Conservation (phyloP, 345 rosid genomes). For the Pseudoturritis turrita region DNA sequence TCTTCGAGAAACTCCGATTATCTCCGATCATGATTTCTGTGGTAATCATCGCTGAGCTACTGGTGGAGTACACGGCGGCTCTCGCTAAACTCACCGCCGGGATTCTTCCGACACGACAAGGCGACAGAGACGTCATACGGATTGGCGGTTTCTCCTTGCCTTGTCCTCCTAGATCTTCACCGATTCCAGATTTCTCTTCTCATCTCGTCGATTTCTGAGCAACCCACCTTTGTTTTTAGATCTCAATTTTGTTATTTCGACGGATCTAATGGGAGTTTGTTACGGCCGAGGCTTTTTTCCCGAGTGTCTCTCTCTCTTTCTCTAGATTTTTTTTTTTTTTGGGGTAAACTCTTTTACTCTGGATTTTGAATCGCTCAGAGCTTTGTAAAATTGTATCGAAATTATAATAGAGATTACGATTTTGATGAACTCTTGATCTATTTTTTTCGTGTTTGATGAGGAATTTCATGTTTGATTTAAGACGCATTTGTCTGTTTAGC, state of each 20-base stretch:
- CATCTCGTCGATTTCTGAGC: slow-evolving; percentile 29
- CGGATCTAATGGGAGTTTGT: neutral
- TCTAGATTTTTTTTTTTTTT: neutral
- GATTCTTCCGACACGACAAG: slow-evolving; percentile 30
- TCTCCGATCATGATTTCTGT: slow-evolving; percentile 39
- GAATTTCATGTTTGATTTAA: too few species aligned
- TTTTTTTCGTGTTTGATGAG: too few species aligned
- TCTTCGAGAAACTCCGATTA: neutral
- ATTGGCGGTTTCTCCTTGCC: slow-evolving; percentile 15
- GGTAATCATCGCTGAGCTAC: slow-evolving; percentile 42
- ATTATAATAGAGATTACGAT: neutral
- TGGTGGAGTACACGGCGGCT: slow-evolving; percentile 48
- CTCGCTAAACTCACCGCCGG: slow-evolving; percentile 41
- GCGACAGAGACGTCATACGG: neutral
- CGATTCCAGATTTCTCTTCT: slow-evolving; percentile 22
- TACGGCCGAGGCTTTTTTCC: neutral
- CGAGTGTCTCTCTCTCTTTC: neutral
- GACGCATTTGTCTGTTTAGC: too few species aligned
- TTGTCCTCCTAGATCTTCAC: slow-evolving; percentile 10
- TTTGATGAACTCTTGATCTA: neutral
- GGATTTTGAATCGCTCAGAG: neutral
- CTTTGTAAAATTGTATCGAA: neutral
- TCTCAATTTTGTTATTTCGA: neutral
- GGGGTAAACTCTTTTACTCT: neutral
- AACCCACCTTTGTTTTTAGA: neutral